phyloP scores from a whole-genome alignment of 148 eudicot species.

The Camellia lanceoleosa region DNA sequence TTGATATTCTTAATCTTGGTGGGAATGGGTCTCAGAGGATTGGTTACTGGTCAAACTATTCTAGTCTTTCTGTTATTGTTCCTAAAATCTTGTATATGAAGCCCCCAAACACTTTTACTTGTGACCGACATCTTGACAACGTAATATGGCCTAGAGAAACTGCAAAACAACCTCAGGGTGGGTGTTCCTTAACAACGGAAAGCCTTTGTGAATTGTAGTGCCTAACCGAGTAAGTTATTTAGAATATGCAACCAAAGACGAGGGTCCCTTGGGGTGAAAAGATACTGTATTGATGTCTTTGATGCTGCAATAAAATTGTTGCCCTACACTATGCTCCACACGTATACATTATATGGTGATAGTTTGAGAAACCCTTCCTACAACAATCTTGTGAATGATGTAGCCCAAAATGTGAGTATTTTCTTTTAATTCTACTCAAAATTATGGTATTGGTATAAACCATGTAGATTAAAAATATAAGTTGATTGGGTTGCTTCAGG shows the following conservation, averaged over 20 bases:
- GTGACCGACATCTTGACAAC: slow-evolving; percentile 40
- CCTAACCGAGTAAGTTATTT: slow-evolving; percentile 63
- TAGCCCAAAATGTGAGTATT: slow-evolving; percentile 60
- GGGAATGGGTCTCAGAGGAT: slow-evolving; percentile 37
- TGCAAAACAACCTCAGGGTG: slow-evolving; percentile 62
- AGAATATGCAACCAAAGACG: slow-evolving; percentile 52
- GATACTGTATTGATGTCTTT: slow-evolving; percentile 85
- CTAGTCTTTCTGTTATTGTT: no score
- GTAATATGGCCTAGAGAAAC: slow-evolving; percentile 88
- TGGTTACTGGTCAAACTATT: no score
- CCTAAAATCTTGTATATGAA: no score
- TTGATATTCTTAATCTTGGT: slow-evolving; percentile 59
- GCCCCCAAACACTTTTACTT: slow-evolving; percentile 31
- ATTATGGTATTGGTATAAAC: background rate
- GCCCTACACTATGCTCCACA: slow-evolving; percentile 75
- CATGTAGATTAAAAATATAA: no score
- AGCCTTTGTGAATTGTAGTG: slow-evolving; percentile 64
- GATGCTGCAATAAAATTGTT: slow-evolving; percentile 72
- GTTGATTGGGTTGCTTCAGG: no score
- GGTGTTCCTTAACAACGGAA: slow-evolving; percentile 83
- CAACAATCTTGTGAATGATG: slow-evolving; percentile 51
- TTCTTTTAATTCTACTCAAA: background rate
- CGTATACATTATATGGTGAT: slow-evolving; percentile 17
- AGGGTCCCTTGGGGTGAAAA: slow-evolving; percentile 59
- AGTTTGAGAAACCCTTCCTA: slow-evolving; percentile 48